These are phyloP conservation scores for Selenicereus undatus DNA, from an alignment of 148 eudicot genomes.

Conservation along the genomic window DNA sequence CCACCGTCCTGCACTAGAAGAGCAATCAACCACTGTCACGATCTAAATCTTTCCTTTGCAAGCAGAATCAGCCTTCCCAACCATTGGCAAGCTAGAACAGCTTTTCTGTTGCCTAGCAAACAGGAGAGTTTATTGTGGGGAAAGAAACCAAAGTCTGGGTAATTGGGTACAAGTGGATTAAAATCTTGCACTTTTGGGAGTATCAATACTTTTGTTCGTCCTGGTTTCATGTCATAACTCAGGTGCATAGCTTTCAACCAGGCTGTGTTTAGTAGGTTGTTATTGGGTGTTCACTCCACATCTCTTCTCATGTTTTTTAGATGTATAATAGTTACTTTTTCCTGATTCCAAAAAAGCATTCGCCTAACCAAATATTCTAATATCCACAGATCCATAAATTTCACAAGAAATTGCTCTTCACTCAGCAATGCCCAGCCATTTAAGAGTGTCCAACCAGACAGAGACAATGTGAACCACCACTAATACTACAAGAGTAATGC, in stretches of 20 bases:
- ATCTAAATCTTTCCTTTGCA: neutral
- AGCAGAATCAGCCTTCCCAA: neutral
- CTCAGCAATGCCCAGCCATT: neutral
- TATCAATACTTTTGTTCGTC: neutral
- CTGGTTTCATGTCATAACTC: neutral
- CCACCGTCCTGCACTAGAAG: neutral
- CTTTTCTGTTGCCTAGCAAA: neutral
- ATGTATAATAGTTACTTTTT: too few species aligned
- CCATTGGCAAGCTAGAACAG: neutral
- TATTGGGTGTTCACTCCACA: neutral
- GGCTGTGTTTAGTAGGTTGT: neutral
- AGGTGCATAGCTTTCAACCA: neutral
- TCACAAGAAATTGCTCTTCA: neutral
- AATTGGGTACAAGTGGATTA: neutral
- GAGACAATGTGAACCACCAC: neutral
- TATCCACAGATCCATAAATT: neutral
- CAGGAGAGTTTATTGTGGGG: neutral
- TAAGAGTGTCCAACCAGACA: neutral
- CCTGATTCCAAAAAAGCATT: neutral
- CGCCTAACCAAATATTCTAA: neutral
- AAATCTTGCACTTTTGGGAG: neutral
- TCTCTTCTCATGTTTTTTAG: neutral
- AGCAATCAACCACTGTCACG: neutral
- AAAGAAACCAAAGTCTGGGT: neutral
- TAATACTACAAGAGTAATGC: neutral